Conservation (phyloP, 768 basidiomycete species). For the Tulasnella sp. region DNA sequence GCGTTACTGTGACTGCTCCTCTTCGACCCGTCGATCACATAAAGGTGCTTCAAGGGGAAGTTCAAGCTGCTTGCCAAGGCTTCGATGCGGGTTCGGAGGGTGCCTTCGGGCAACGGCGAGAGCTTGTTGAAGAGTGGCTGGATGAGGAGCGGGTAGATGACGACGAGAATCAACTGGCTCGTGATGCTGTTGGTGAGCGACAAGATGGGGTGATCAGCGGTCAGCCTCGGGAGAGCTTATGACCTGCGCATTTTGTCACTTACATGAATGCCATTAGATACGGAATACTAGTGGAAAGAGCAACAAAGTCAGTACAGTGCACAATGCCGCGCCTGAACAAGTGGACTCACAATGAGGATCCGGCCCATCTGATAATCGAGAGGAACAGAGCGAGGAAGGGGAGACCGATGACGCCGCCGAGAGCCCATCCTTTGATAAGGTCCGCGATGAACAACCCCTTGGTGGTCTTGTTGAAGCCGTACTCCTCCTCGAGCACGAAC, state of each 20-base stretch:
- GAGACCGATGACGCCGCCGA: conserved; percentile 68
- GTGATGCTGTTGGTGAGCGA: conserved; percentile 50
- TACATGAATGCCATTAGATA: conserved; percentile 93
- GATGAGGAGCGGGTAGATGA: conserved; percentile 80
- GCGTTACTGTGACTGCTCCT: conserved; percentile 93
- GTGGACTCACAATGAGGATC: conserved; percentile 59
- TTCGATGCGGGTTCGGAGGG: conserved; percentile 75
- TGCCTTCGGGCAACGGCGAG: conserved; percentile 74
- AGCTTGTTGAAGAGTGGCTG: conserved; percentile 98
- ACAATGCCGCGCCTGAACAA: not conserved
- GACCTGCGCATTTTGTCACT: conserved; percentile 37
- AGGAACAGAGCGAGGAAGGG: conserved; percentile 87
- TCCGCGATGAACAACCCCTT: conserved; percentile 71
- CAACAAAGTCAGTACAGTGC: conserved; percentile 23
- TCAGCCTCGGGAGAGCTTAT: not conserved
- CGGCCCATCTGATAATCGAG: conserved; percentile 88
- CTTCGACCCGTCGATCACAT: conserved; percentile 97
- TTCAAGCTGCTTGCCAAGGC: conserved; percentile 71
- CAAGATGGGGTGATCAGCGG: not conserved
- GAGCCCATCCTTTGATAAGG: conserved; percentile 70
- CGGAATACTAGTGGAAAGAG: conserved; percentile 48
- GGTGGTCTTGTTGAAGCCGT: conserved; percentile 96
- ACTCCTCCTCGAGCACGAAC: conserved; percentile 90
- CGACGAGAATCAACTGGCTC: conserved; percentile 80
- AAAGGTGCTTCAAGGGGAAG: conserved; percentile 91